Percentiles rank a stretch among this genome's conserved stretches.
phyloP scores from a whole-genome alignment of 352 stramenopile genomes.

The Pythium rishiriense region DNA sequence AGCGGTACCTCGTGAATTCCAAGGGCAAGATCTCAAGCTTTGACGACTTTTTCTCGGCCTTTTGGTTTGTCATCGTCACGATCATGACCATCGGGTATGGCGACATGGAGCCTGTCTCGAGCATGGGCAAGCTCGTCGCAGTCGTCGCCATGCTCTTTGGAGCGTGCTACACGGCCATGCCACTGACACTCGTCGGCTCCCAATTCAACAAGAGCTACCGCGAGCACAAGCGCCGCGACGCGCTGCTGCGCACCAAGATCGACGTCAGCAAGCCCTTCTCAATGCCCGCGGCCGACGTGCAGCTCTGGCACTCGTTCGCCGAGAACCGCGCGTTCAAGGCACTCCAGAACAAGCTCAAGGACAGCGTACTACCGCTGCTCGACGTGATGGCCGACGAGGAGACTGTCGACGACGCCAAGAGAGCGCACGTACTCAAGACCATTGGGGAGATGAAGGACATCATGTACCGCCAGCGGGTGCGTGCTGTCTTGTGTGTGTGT shows the following conservation, averaged over 20 bases:
- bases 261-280: conserved; percentile 70
- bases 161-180: conserved; percentile 81
- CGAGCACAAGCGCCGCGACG: conserved; percentile 74
- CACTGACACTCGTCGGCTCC: conserved; percentile 72
- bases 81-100: conserved; percentile 72
- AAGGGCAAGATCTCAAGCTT: conserved; percentile 73
- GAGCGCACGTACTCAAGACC: conserved; percentile 29
- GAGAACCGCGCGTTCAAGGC: conserved; percentile 46
- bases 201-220: conserved; percentile 86
- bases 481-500: conserved; percentile 5
- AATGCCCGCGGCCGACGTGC: conserved; percentile 40
- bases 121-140: conserved; percentile 65
- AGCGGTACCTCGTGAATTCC: conserved; percentile 72
- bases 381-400: conserved; percentile 50
- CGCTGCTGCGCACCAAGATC: conserved; percentile 64
- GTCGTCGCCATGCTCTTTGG: conserved; percentile 82
- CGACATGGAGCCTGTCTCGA: conserved; percentile 74
- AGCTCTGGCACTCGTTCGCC: conserved; percentile 55
- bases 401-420: conserved; percentile 47
- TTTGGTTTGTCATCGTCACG: conserved; percentile 88
- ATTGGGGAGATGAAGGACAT: conserved; percentile 49
- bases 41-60: conserved; percentile 78
- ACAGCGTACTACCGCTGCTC: conserved; percentile 45
- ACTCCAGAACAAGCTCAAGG: conserved; percentile 41
- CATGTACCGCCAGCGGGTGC: conserved; percentile 51